Base-by-base conservation (phyloP, 345 rosid genomes). In the Garcia nutans region DNA sequence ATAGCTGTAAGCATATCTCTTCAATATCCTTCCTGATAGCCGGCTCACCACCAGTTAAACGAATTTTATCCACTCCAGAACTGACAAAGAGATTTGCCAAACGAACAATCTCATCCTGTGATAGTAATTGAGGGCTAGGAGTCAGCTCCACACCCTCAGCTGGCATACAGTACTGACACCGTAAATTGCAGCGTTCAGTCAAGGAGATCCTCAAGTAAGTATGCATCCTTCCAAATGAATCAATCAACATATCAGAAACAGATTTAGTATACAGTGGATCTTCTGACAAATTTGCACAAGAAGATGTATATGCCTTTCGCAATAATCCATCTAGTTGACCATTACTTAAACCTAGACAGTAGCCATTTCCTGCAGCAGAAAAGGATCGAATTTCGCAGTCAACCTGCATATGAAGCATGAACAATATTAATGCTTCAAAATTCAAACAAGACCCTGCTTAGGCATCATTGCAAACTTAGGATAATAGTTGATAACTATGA, bases 1-100 rank as follows among this genome's bases (percentile, higher is more conserved):
- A 89, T 69, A 96, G 78, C 69, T 81, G 82, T 45, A 83, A 81
- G 83, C 98, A 93, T 17, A 90, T 87, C 23, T 90, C 97, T 66
- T 88, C 93, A 15, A 96, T 87, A 71, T 93, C 99, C 62, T 88
- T 91, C 82, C 97, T 87, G 72, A 90, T 58, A 0, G 99, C 89
- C 3, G 98, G 99, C 87, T 96, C 98, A 17, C 99, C 99, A 68
- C 99, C 98, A 0, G 99, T 96, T 74, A 96, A 83, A 54, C 99
- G 87, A 78, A 96, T 93, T 81, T 96, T 96, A 68, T 93, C 77
- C 58, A 96, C 97, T 0, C 99, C 99, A 56, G 97, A 88, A 74
- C 85, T 74, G 28, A 93, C 98, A 73, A 93, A 96, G 23, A 96
- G 89, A 79, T 80, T 57, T 59, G 96, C 93, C 78, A 96, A 78